Base-by-base conservation (phyloP, 2,329 filamentous ascomycete genomes). In the Cryphonectria carpinicola region DNA sequence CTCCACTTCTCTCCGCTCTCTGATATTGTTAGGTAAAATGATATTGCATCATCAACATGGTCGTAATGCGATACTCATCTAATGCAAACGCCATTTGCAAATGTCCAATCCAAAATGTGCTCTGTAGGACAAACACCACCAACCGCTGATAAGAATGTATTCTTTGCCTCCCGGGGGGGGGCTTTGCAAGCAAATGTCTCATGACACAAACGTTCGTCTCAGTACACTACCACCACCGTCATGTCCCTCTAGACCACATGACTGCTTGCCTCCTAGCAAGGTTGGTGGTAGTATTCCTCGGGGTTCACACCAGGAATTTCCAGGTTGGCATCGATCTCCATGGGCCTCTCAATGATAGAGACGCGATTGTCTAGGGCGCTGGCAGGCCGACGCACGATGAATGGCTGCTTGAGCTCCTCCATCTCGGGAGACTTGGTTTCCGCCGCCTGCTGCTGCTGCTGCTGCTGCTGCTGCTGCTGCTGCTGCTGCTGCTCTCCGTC, bases 251-350 rank as follows among this genome's bases (percentile, higher is more conserved):
- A 10, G 46, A n/a, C 22, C 28, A 52, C 41, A 32, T 22, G 54
- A 19, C 28, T 10, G 17, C 60, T 54, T 25, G 28, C n/a, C 28
- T 39, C 6, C 60, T 56, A 56, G 46, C 14, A 19, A 43, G 6
- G 14, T 35, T 68, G 70, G 62, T 72, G 70, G 46, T 72, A 72
- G 35, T 56, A 72, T 22, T 72, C 69, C 69, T 72, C 71, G 22
- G 71, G 71, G 22, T 62, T 71, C n/a, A 60, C 68, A 17, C 65
- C 64, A 54, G 62, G 39, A 11, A 54, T 65, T 49, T 70, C 71
- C 71, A 69, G 32, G 39, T 37, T 69, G 32, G 66, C 66, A 56
- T 72, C 71, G 19, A 73, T 68, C 25, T 70, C 72, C 71, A 72
- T 72, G 25, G 70, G 67, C 65, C 64, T 68, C 14, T 72, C 70